phyloP scores from a whole-genome alignment of 371 early-diverging fungal species.

The Batrachochytrium dendrobatidis region DNA sequence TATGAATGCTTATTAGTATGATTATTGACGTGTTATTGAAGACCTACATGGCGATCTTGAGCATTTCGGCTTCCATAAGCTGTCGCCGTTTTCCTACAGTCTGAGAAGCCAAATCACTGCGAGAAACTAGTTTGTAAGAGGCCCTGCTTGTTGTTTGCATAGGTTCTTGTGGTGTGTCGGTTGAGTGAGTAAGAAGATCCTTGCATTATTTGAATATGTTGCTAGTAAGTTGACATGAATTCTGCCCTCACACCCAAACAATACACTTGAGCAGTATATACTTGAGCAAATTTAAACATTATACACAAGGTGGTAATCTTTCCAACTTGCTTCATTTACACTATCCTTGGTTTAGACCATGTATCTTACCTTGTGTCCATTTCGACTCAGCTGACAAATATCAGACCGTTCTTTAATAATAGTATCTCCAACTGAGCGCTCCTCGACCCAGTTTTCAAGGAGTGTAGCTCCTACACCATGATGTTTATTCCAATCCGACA shows the following conservation, averaged over 20 bases:
- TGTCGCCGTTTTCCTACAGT: constrained; percentile 18
- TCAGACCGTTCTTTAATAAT: constrained; percentile 11
- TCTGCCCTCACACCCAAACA: no score
- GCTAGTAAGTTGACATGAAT: not conserved
- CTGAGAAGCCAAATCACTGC: constrained; percentile 8
- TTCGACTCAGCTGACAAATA: constrained; percentile 17
- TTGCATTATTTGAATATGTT: not conserved
- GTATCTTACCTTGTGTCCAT: constrained; percentile 27
- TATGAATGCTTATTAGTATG: constrained; percentile 1
- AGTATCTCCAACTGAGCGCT: constrained; percentile 32
- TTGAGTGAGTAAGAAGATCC: constrained; percentile 15
- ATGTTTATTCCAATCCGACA: constrained; percentile 39
- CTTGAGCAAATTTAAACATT: no score
- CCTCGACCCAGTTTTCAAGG: constrained; percentile 48
- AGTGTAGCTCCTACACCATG: constrained; percentile 40
- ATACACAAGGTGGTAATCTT: not conserved
- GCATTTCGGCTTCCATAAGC: constrained; percentile 29
- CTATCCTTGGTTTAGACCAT: not conserved
- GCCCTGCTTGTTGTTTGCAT: not conserved
- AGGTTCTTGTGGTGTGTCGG: not conserved
- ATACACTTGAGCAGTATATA: no score
- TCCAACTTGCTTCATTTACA: not conserved
- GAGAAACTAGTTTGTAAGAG: not conserved
- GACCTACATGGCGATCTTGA: constrained; percentile 29
- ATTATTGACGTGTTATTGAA: not conserved